These are phyloP conservation scores for Papilionanthe hybrid DNA, from an alignment of 116 monocot genomes.

Conservation along the genomic window DNA sequence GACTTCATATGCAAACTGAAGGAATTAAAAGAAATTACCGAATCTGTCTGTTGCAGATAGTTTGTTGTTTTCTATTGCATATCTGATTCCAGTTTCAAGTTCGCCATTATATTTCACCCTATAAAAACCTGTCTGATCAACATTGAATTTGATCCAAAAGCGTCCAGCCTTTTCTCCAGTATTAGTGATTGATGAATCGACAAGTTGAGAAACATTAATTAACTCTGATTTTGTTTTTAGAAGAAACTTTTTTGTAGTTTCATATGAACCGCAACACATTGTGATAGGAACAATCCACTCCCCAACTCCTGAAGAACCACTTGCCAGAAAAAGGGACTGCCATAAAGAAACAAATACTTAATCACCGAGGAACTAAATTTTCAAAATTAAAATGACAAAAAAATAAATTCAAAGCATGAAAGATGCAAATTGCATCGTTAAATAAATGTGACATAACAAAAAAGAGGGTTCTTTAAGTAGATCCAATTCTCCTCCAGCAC, in stretches of 20 bases:
- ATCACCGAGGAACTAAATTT: background rate
- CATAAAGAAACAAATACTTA: slow-evolving; percentile 5
- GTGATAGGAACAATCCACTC: slow-evolving; percentile 96
- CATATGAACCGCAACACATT: slow-evolving; percentile 65
- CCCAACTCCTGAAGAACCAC: slow-evolving; percentile 68
- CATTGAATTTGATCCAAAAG: slow-evolving; percentile 87
- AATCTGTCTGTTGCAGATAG: slow-evolving; percentile 79
- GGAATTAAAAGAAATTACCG: slow-evolving; percentile 37
- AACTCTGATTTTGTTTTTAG: slow-evolving; percentile 52
- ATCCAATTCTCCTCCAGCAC: background rate
- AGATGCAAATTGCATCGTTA: background rate
- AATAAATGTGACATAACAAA: background rate
- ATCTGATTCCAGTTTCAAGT: slow-evolving; percentile 66
- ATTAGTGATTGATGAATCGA: slow-evolving; percentile 13
- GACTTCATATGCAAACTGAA: background rate
- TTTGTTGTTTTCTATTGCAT: slow-evolving; percentile 67
- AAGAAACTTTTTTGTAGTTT: slow-evolving; percentile 61
- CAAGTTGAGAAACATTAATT: slow-evolving; percentile 36
- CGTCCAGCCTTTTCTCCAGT: slow-evolving; percentile 15
- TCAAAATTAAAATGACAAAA: background rate
- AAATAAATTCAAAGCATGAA: background rate
- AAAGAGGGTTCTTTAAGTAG: background rate
- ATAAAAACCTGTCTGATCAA: slow-evolving; percentile 90
- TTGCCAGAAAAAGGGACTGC: slow-evolving; percentile 92
- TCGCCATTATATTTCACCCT: slow-evolving; percentile 81